A percentile compares a stretch with the other conserved stretches of the same genome.
These are phyloP conservation scores for Lobosporangium transversale DNA, from an alignment of 192 early-diverging fungal species.

Conservation along the genomic window DNA sequence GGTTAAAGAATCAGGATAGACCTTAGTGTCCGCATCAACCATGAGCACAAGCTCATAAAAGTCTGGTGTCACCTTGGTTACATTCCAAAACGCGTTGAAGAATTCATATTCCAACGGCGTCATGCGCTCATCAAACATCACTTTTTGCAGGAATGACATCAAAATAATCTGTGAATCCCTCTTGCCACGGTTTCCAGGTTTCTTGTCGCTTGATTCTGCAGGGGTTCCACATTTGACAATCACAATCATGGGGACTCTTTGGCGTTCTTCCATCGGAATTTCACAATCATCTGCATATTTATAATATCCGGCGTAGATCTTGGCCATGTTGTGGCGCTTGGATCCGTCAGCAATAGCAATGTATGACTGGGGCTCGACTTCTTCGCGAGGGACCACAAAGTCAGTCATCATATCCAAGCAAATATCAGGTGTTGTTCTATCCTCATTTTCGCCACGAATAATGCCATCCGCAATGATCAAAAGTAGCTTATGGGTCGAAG, in stretches of 20 bases:
- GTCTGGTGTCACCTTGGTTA: conserved; percentile 75
- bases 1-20: conserved; percentile 64
- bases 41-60: conserved; percentile 79
- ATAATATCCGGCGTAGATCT: conserved; percentile 93
- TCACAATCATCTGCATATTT: conserved; percentile 65
- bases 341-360: conserved; percentile 89
- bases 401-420: conserved; percentile 84
- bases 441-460: conserved; percentile 79
- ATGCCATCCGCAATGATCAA: conserved; percentile 84
- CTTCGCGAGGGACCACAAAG: conserved; percentile 69
- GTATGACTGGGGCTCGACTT: conserved; percentile 80
- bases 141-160: conserved; percentile 91
- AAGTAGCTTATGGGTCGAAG: conserved; percentile 78
- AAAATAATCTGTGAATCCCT: conserved; percentile 94
- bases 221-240: conserved; percentile 82
- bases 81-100: conserved; percentile 76
- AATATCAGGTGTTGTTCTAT: conserved; percentile 77
- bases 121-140: conserved; percentile 84
- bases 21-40: conserved; percentile 77
- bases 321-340: conserved; percentile 92
- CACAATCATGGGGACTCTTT: conserved; percentile 74
- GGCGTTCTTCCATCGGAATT: conserved; percentile 54
- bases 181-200: conserved; percentile 90
- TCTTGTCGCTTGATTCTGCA: conserved; percentile 68
- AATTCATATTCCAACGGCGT: conserved; percentile 82